Percentiles rank a stretch among this genome's conserved stretches.
phyloP scores from a whole-genome alignment of 108 stramenopile genomes.

The Skeletonema marinoi region DNA sequence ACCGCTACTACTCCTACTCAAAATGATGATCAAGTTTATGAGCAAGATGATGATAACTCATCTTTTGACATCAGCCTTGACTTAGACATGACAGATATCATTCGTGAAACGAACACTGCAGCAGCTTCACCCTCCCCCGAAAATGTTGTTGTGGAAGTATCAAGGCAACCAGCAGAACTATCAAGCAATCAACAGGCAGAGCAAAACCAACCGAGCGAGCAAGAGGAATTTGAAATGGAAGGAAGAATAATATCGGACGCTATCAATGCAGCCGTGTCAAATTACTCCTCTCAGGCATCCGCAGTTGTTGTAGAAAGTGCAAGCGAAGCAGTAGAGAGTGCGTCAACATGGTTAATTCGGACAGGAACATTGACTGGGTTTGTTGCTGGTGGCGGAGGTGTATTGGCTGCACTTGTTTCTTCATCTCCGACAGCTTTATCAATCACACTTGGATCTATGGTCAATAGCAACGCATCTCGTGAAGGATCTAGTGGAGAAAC shows the following conservation, averaged over 20 bases:
- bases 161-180: slow-evolving; percentile 1
- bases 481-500: not conserved
- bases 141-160: slow-evolving; percentile 32
- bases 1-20: not conserved
- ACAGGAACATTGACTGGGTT: slow-evolving; percentile 36
- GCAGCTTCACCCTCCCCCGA: not conserved
- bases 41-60: slow-evolving; percentile 12
- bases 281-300: slow-evolving; percentile 38
- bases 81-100: not conserved
- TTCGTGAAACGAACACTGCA: not conserved
- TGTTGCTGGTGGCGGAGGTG: slow-evolving; percentile 39
- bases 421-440: slow-evolving; percentile 2
- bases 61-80: slow-evolving; percentile 12
- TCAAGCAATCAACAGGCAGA: slow-evolving; percentile 12
- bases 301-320: slow-evolving; percentile 18
- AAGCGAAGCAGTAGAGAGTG: slow-evolving; percentile 15
- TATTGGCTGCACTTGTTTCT: slow-evolving; percentile 16
- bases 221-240: slow-evolving; percentile 43
- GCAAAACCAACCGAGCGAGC: slow-evolving; percentile 27
- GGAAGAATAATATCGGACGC: slow-evolving; percentile 44
- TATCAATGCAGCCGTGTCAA: slow-evolving; percentile 26
- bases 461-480: not conserved
- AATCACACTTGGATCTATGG: not conserved
- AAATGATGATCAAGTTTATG: not conserved
- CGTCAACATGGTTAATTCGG: slow-evolving; percentile 40